Percentiles rank a stretch among this genome's conserved stretches.
These are phyloP conservation scores for Colletotrichum chlorophyti DNA, from an alignment of 2,329 filamentous ascomycete species.

Conservation along the genomic window DNA sequence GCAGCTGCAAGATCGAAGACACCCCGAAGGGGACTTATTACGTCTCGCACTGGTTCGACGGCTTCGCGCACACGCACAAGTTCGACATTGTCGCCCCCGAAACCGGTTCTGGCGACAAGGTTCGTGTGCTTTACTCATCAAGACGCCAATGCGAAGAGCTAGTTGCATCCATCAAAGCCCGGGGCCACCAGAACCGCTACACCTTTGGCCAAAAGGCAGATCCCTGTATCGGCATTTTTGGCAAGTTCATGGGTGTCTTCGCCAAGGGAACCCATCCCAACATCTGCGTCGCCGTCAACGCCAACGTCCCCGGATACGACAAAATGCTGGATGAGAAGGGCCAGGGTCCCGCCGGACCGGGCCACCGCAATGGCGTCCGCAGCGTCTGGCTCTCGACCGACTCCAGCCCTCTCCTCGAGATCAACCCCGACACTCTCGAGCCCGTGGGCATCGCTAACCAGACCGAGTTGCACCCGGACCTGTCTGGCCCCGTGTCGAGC, in stretches of 20 bases:
- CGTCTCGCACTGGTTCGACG: conserved; percentile 83
- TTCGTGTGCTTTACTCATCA: conserved; percentile 73
- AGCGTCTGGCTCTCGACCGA: conserved; percentile 66
- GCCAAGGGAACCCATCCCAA: conserved; percentile 53
- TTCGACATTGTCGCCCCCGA: conserved; percentile 67
- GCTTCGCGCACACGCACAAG: conserved; percentile 73
- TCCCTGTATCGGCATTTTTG: conserved; percentile 76
- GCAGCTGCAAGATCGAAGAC: conserved; percentile 65
- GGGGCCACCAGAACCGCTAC: conserved; percentile 61
- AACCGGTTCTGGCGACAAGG: conserved; percentile 30
- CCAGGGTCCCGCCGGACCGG: conserved; percentile 21
- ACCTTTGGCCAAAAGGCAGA: conserved; percentile 77
- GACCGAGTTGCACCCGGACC: conserved; percentile 66
- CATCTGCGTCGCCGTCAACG: conserved; percentile 69
- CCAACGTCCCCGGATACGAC: conserved; percentile 64
- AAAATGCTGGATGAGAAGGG: no score
- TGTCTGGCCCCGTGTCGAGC: conserved; percentile 71
- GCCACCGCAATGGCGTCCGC: conserved; percentile 35
- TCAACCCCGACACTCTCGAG: conserved; percentile 76
- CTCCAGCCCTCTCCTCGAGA: conserved; percentile 59
- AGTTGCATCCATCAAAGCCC: conserved; percentile 64
- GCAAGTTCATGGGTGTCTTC: conserved; percentile 73
- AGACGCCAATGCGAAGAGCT: conserved; percentile 70
- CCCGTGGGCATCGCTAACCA: conserved; percentile 71
- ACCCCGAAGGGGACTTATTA: conserved; percentile 65